A percentile compares a stretch with the other conserved stretches of the same genome.
phyloP scores from a whole-genome alignment of 164 flowering plant species.

The Vitis vinifera region ASM3070453v1 NC_081814.1:5888501-5889000 shows the following conservation, averaged over 20 bases:
- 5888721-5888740: background rate
- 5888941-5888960: background rate
- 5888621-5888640: background rate
- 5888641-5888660: background rate
- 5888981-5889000: background rate
- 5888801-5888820: constrained; percentile 93
- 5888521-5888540: too few species aligned
- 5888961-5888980: background rate
- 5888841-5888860: constrained; percentile 88
- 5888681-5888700: background rate
- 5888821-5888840: constrained; percentile 46
- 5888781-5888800: constrained; percentile 48
- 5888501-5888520: too few species aligned
- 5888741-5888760: background rate
- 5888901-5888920: constrained; percentile 1
- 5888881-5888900: constrained; percentile 71
- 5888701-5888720: too few species aligned
- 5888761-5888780: constrained; percentile 9
- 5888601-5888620: background rate
- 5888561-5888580: background rate
- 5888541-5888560: too few species aligned
- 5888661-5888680: background rate
- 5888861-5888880: constrained; percentile 79
- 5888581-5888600: background rate
- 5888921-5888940: background rate